These are phyloP conservation scores for Coccomyxa sp. DNA, from an alignment of 139 green algal genomes.

Conservation along the genomic window DNA sequence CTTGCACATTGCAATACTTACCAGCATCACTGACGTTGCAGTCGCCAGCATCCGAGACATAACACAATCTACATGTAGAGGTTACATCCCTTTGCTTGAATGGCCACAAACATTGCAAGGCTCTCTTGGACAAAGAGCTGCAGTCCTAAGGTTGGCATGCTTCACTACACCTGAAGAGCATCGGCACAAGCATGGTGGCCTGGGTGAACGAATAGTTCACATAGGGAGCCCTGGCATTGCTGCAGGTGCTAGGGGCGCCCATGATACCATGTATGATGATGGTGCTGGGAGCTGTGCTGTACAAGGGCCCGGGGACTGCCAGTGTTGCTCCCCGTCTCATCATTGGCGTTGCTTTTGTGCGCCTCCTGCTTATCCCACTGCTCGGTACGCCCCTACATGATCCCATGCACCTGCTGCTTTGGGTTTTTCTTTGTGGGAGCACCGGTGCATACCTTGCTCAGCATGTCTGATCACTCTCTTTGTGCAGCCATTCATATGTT, in stretches of 20 bases:
- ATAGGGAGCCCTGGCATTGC: too few species aligned
- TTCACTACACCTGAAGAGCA: too few species aligned
- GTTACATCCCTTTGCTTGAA: too few species aligned
- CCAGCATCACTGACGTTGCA: too few species aligned
- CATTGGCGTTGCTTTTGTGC: slow-evolving; percentile 19
- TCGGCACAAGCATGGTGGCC: too few species aligned
- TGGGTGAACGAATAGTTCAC: too few species aligned
- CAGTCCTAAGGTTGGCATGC: too few species aligned
- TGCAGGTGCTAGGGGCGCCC: slow-evolving; percentile 38
- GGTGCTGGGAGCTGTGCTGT: slow-evolving; percentile 56
- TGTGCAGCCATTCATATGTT: not conserved
- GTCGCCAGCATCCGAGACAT: too few species aligned
- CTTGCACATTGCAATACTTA: too few species aligned
- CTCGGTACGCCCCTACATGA: slow-evolving; percentile 2
- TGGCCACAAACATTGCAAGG: too few species aligned
- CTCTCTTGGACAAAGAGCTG: too few species aligned
- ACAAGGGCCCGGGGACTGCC: slow-evolving; percentile 30
- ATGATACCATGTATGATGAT: slow-evolving; percentile 56
- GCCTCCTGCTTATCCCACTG: slow-evolving; percentile 44
- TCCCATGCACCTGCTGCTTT: not conserved
- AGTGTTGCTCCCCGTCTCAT: slow-evolving; percentile 30
- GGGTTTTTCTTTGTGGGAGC: not conserved
- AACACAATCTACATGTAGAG: too few species aligned
- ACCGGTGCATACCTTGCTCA: not conserved
- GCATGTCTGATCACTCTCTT: not conserved